phyloP scores from a whole-genome alignment of 2,329 filamentous ascomycete species.

The Sphaceloma murrayae region DNA sequence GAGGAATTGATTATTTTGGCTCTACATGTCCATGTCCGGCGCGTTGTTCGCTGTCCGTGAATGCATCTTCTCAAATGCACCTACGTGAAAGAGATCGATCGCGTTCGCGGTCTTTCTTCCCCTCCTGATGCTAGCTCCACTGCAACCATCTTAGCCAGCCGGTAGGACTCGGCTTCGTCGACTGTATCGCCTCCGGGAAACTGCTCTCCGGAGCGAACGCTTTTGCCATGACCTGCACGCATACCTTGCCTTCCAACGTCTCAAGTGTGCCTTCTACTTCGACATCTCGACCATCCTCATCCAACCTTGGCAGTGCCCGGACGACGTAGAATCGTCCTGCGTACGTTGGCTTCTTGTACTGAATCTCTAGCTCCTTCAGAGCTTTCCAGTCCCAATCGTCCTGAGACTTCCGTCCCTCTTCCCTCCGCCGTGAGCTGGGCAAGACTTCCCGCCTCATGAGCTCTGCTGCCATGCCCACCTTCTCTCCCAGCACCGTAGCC shows the following conservation, averaged over 20 bases:
- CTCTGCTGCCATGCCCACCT: constrained; percentile 55
- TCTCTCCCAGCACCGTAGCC: constrained; percentile 61
- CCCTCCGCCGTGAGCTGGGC: background rate
- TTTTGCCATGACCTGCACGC: constrained; percentile 44
- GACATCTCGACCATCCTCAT: constrained; percentile 30
- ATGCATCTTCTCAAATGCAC: too few species aligned
- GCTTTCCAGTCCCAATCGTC: constrained; percentile 20
- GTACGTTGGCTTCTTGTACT: constrained; percentile 53
- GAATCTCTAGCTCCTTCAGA: constrained; percentile 39
- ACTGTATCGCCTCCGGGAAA: background rate
- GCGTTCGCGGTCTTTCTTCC: too few species aligned
- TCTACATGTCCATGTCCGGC: too few species aligned
- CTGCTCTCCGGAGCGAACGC: constrained; percentile 13
- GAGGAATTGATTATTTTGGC: constrained; percentile 6
- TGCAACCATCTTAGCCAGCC: constrained; percentile 5
- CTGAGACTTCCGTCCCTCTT: constrained; percentile 2
- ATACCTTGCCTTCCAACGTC: constrained; percentile 46
- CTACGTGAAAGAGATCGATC: too few species aligned
- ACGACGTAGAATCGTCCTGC: constrained; percentile 57
- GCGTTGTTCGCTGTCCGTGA: too few species aligned
- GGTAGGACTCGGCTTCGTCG: background rate
- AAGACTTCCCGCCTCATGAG: constrained; percentile 26
- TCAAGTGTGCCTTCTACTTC: constrained; percentile 49
- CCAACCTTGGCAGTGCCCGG: constrained; percentile 35
- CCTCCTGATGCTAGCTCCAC: too few species aligned